Percentiles rank a stretch among this genome's conserved stretches.
Evolutionary conservation across 306 rosid species (phyloP).

Genomic region (Glycyrrhiza uralensis): DNA sequence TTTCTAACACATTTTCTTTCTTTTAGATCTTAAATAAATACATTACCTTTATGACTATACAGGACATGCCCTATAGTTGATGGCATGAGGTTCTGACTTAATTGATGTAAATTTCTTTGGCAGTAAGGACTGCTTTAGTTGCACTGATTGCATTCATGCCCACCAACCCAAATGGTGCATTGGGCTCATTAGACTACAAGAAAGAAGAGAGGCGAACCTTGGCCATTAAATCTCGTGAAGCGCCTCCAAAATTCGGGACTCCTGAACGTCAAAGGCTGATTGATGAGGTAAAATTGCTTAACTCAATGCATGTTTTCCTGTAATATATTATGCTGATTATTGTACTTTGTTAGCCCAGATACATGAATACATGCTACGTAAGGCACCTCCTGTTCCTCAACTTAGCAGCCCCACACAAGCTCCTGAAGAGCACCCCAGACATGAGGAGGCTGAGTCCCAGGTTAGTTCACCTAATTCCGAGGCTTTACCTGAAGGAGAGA

Average conservation of each 20-base stretch:
- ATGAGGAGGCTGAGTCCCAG: constrained; percentile 34
- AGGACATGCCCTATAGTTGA: neutral
- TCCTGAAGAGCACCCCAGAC: constrained; percentile 38
- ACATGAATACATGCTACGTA: constrained; percentile 78
- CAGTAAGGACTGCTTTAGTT: constrained; percentile 93
- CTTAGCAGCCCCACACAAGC: constrained; percentile 30
- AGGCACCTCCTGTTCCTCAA: constrained; percentile 80
- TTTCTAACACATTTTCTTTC: no score
- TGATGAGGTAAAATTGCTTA: constrained; percentile 39
- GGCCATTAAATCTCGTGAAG: constrained; percentile 81
- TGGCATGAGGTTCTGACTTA: neutral
- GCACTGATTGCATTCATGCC: constrained; percentile 97
- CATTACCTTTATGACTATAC: neutral
- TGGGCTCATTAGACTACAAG: constrained; percentile 88
- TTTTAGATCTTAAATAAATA: neutral
- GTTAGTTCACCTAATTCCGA: constrained; percentile 32
- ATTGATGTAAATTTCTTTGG: constrained; percentile 19
- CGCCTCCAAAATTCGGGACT: constrained; percentile 70
- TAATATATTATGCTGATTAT: constrained; percentile 8
- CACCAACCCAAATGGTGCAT: constrained; percentile 88
- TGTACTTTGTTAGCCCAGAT: constrained; percentile 41
- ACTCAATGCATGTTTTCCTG: neutral
- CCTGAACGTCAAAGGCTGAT: constrained; percentile 82
- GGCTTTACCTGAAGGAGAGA: constrained; percentile 34
- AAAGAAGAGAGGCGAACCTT: constrained; percentile 76